Base-by-base conservation (phyloP, 208 protist genomes). In the Trypanosoma avium region DNA sequence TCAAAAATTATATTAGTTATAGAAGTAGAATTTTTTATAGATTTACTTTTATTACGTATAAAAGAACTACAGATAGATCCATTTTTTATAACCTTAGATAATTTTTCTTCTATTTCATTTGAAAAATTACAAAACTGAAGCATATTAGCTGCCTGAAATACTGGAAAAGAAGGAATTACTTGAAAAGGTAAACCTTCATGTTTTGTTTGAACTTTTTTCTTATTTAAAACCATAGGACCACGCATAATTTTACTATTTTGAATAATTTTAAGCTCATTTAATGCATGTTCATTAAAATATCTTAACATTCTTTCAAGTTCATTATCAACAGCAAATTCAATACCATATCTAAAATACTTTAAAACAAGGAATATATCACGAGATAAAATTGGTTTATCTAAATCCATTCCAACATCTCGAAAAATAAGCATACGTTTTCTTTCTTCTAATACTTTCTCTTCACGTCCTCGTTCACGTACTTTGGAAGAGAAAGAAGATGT, bases 241-340 rank as follows among this genome's bases (percentile, higher is more conserved):
- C 89, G 80, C 89, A 95, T 95, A 13, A 95, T 62, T 48, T 95
- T 95, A 69, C 89, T 91, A 46, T 86, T 79, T 42, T 92, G 81
- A 55, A 92, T 95, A 29, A 95, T 93, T 64, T 95, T 95, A 3
- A 95, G 64, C 40, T 95, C 85, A 53, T 92, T 91, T 42, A 90
- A 76, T 1, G 89, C 86, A 65, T 95, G 84, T 59, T 95, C 89
- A 53, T 95, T 95, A 66, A 93, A 95, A 70, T 95, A 95, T 21
- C 89, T 86, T 30, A 95, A 57, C 84, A 91, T 88, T 4, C 89
- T 77, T 75, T 95, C 89, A 2, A 95, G 68, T 38, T 95, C 89
- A 46, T 95, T 95, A 59, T 95, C 89, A 4, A 95, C 73, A 17
- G 89, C 89, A 61, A 91, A 95, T 68, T 95, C 89, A 27, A 74